A percentile compares a stretch with the other conserved stretches of the same genome.
phyloP scores from a whole-genome alignment of 176 grass and related monocot genomes.

The Thinopyrum elongatum region DNA sequence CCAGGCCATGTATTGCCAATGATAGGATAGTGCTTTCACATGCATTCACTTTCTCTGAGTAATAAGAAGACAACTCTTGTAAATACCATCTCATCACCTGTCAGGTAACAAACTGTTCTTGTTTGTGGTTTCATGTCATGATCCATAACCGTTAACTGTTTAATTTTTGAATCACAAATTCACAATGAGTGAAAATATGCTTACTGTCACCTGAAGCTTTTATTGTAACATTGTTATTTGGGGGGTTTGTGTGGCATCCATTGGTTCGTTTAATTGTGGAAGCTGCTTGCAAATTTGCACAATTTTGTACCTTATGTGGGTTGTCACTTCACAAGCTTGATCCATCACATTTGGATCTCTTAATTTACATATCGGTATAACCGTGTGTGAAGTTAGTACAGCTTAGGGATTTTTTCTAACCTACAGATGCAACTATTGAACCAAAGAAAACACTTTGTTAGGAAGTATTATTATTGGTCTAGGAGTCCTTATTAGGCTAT shows the following conservation, averaged over 20 bases:
- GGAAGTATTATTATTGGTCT: no score
- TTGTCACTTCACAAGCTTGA: neutral
- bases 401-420: neutral
- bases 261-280: neutral
- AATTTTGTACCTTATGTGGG: neutral
- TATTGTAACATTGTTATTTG: neutral
- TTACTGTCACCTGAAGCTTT: neutral
- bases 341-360: neutral
- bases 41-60: slow-evolving; percentile 45
- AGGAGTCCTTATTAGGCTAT: no score
- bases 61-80: slow-evolving; percentile 58
- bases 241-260: neutral
- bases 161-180: neutral
- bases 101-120: slow-evolving; percentile 50
- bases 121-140: slow-evolving; percentile 8
- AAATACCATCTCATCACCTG: slow-evolving; percentile 61
- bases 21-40: slow-evolving; percentile 32
- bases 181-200: neutral
- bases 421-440: neutral
- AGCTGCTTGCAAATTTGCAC: neutral
- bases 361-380: neutral
- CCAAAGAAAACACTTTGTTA: neutral
- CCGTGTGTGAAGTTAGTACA: neutral
- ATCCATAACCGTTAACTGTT: neutral
- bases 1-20: slow-evolving; percentile 89